These are phyloP conservation scores for Phytophthora brassicae DNA, from an alignment of 352 stramenopile genomes.

Conservation along the genomic window DNA sequence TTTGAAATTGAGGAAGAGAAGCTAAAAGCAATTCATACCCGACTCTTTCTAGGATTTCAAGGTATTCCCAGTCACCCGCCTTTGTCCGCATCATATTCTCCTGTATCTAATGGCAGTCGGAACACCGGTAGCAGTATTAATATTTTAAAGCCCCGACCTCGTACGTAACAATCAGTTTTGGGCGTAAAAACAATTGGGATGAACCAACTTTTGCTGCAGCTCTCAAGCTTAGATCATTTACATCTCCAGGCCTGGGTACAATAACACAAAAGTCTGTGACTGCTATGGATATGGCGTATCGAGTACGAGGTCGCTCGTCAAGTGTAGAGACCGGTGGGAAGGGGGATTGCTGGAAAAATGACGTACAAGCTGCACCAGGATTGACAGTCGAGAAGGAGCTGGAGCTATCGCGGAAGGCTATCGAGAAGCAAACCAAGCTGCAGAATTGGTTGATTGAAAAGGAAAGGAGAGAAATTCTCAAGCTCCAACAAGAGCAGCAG, in stretches of 20 bases:
- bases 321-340: constrained; percentile 25
- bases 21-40: constrained; percentile 70
- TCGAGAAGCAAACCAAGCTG: constrained; percentile 89
- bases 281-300: constrained; percentile 57
- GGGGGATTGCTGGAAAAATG: constrained; percentile 51
- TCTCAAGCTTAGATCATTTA: constrained; percentile 26
- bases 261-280: constrained; percentile 14
- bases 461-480: constrained; percentile 79
- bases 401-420: constrained; percentile 71
- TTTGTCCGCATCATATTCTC: constrained; percentile 13
- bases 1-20: constrained; percentile 95
- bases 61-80: constrained; percentile 15
- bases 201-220: constrained; percentile 18
- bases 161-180: constrained; percentile 27
- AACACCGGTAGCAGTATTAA: background rate
- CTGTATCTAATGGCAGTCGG: constrained; percentile 8
- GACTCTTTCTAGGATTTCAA: constrained; percentile 46
- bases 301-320: constrained; percentile 54
- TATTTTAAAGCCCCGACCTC: constrained; percentile 26
- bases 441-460: constrained; percentile 91
- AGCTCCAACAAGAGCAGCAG: constrained; percentile 78
- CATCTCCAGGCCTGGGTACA: constrained; percentile 6
- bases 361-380: constrained; percentile 29
- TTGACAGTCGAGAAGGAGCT: constrained; percentile 67
- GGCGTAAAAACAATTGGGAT: background rate